A percentile compares a stretch with the other conserved stretches of the same genome.
Evolutionary conservation across 169 alveolate species (phyloP).

Genomic region (Miamiensis avidus): DNA sequence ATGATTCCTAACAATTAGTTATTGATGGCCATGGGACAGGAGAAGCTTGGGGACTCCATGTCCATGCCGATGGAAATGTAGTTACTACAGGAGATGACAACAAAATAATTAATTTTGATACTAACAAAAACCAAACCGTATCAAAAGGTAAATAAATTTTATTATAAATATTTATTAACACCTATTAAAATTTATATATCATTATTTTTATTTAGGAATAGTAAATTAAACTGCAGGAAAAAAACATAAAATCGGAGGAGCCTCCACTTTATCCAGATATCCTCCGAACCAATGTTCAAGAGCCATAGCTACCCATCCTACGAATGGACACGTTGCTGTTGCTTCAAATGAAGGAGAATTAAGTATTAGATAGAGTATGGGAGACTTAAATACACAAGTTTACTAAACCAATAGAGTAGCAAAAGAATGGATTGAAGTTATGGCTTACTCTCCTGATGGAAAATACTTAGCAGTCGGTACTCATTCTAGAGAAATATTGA

Average conservation of each 20-base stretch:
- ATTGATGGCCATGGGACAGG: conserved; percentile 79
- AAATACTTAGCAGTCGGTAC: conserved; percentile 78
- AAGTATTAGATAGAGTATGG: conserved; percentile 39
- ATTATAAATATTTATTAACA: no score
- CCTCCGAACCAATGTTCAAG: conserved; percentile 66
- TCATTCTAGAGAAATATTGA: conserved; percentile 75
- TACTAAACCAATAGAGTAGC: conserved; percentile 29
- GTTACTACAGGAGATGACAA: conserved; percentile 87
- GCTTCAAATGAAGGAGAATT: conserved; percentile 63
- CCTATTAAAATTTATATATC: no score
- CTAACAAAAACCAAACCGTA: conserved; percentile 43
- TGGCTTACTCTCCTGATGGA: conserved; percentile 78
- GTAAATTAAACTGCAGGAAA: conserved; percentile 28
- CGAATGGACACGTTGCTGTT: conserved; percentile 60
- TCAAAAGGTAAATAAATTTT: no score
- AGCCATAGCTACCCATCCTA: conserved; percentile 55
- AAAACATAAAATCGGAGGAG: conserved; percentile 49
- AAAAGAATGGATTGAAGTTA: conserved; percentile 67
- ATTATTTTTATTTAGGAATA: no score
- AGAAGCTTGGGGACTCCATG: conserved; percentile 85
- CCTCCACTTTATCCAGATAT: conserved; percentile 52
- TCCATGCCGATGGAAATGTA: conserved; percentile 44
- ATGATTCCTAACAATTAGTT: conserved; percentile 30
- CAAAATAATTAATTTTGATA: conserved; percentile 70
- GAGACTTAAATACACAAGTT: conserved; percentile 46